Percentiles rank a stretch among this genome's conserved stretches.
These are phyloP conservation scores for Fusarium armeniacum DNA, from an alignment of 2,329 filamentous ascomycete genomes.

Conservation along the genomic window DNA sequence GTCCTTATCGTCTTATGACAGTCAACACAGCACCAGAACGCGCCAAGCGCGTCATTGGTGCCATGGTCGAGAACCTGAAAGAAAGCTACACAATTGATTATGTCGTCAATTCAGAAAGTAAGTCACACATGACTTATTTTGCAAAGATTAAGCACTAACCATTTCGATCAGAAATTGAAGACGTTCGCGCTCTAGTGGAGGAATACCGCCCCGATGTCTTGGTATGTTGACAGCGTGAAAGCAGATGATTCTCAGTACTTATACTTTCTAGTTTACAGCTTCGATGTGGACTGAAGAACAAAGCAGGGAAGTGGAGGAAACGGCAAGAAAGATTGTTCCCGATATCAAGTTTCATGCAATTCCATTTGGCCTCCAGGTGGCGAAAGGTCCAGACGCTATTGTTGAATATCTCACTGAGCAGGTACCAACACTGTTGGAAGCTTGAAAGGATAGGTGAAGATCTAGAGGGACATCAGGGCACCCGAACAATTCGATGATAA, in stretches of 20 bases:
- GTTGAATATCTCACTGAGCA: slow-evolving; percentile 64
- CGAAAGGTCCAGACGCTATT: slow-evolving; percentile 66
- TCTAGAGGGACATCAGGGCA: no score
- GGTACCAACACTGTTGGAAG: slow-evolving; percentile 48
- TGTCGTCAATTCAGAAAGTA: slow-evolving; percentile 67
- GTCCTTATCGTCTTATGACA: slow-evolving; percentile 74
- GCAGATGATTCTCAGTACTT: background rate
- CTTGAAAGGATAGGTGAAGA: no score
- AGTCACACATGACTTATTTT: background rate
- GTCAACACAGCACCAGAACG: slow-evolving; percentile 77
- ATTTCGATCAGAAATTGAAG: background rate
- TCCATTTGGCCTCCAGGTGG: slow-evolving; percentile 66
- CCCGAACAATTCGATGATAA: no score
- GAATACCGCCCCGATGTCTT: slow-evolving; percentile 7
- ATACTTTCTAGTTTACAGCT: slow-evolving; percentile 66
- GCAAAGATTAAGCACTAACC: no score
- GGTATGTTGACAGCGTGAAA: background rate
- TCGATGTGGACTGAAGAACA: slow-evolving; percentile 61
- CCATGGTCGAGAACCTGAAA: slow-evolving; percentile 71
- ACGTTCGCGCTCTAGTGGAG: background rate
- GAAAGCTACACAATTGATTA: slow-evolving; percentile 74
- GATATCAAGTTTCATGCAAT: slow-evolving; percentile 66
- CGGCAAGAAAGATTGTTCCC: slow-evolving; percentile 60
- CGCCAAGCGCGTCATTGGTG: slow-evolving; percentile 72
- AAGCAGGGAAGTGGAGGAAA: slow-evolving; percentile 62